These are phyloP conservation scores for Chaetomium fimeti DNA, from an alignment of 495 filamentous ascomycete genomes.

Conservation along the genomic window DNA sequence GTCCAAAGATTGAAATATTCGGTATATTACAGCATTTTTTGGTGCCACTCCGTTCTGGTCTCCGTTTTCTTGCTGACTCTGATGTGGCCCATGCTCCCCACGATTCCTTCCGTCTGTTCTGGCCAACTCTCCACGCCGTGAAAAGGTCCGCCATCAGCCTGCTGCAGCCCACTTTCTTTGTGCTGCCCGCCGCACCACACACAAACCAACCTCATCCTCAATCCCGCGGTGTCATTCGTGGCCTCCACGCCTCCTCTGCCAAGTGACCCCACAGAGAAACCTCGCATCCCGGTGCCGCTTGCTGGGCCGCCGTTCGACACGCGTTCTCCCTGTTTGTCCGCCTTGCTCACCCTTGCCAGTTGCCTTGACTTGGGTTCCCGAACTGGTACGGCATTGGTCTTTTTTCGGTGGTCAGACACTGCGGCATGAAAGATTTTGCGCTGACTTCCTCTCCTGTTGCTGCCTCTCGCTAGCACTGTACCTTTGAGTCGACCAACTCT, in stretches of 20 bases:
- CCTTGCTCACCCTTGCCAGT: conserved; percentile 25
- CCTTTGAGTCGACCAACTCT: conserved; percentile 17
- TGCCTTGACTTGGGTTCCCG: conserved; percentile 16
- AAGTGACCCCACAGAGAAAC: conserved; percentile 33
- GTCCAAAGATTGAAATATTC: no score
- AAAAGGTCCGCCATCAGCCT: conserved; percentile 1
- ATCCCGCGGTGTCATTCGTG: conserved; percentile 24
- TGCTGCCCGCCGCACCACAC: conserved; percentile 17
- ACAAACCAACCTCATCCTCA: conserved; percentile 10
- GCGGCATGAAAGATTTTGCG: conserved; percentile 20
- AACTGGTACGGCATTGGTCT: conserved; percentile 21
- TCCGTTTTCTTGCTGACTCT: neutral
- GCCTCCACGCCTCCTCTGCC: conserved; percentile 29
- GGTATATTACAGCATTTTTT: neutral
- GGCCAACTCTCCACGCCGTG: neutral
- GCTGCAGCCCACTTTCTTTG: conserved; percentile 10
- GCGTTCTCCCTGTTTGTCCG: conserved; percentile 22
- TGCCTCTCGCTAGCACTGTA: conserved; percentile 22
- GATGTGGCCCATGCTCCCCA: conserved; percentile 10
- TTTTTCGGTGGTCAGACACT: conserved; percentile 25
- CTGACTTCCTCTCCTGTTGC: conserved; percentile 23
- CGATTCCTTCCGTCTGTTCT: conserved; percentile 22
- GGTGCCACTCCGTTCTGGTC: neutral
- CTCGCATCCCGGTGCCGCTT: conserved; percentile 33
- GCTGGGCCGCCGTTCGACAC: conserved; percentile 29